Conservation (phyloP, 257 asterid species). For the Solanum dulcamara region DNA sequence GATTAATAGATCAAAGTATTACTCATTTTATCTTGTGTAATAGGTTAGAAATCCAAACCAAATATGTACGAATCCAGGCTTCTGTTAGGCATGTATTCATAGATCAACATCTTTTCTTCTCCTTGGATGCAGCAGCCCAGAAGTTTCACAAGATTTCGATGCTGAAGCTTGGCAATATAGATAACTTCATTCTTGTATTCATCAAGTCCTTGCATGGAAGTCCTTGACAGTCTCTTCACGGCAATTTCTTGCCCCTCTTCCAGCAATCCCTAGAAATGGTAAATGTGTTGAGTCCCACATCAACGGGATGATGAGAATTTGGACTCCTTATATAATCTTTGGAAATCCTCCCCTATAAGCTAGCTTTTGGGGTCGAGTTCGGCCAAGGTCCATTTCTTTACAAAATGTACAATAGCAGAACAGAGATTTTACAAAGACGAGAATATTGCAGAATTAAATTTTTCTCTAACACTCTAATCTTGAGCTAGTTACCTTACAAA, state of each 20-base stretch:
- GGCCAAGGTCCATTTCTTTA: neutral
- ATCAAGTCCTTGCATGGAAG: constrained; percentile 21
- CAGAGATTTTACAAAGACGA: neutral
- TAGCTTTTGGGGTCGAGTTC: neutral
- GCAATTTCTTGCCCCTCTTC: constrained; percentile 19
- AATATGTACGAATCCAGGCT: neutral
- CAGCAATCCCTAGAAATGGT: constrained; percentile 7
- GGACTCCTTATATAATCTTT: neutral
- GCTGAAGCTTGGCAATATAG: constrained; percentile 19
- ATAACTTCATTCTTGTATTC: constrained; percentile 27
- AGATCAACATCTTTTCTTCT: neutral
- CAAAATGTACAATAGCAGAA: neutral
- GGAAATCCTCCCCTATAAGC: neutral
- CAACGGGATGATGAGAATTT: neutral
- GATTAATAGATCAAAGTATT: neutral
- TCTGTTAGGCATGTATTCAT: neutral
- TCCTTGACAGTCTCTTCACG: constrained; percentile 20
- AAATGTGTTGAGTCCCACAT: neutral
- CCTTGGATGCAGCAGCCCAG: neutral
- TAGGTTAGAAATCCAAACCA: neutral
- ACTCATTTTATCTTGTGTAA: neutral
- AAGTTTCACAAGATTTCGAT: neutral
- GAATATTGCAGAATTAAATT: neutral
- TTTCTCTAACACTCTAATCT: neutral
- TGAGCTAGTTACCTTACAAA: neutral